Percentiles rank a stretch among this genome's conserved stretches.
phyloP scores from a whole-genome alignment of 345 rosid genomes.

The Cardamine resedifolia region DNA sequence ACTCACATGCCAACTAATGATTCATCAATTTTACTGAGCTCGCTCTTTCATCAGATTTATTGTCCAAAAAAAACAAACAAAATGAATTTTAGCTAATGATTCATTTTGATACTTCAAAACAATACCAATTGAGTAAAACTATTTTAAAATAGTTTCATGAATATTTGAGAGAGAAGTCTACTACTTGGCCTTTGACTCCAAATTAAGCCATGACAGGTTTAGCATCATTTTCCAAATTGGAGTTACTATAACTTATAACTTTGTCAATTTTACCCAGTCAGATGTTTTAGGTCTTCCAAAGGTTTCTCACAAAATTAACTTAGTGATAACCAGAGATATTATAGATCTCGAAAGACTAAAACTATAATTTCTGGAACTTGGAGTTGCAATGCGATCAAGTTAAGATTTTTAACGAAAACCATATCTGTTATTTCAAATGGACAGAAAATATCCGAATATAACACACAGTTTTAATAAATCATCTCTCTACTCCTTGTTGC shows the following conservation, averaged over 20 bases:
- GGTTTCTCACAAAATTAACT: background rate
- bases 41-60: background rate
- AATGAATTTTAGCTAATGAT: background rate
- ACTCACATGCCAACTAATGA: no score
- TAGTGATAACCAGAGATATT: background rate
- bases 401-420: constrained; percentile 17
- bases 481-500: constrained; percentile 37
- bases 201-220: background rate
- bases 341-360: background rate
- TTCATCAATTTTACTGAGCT: background rate
- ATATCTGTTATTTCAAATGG: constrained; percentile 19
- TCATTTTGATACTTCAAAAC: background rate
- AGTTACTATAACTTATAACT: background rate
- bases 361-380: background rate
- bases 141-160: background rate
- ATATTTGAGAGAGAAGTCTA: background rate
- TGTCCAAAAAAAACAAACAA: background rate
- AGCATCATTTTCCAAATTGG: background rate
- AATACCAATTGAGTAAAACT: no score
- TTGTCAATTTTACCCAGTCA: background rate
- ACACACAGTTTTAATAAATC: constrained; percentile 20
- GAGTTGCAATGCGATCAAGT: constrained; percentile 20
- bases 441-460: constrained; percentile 25
- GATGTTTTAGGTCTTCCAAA: background rate
- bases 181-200: background rate